phyloP scores from a whole-genome alignment of 148 eudicot species.

The Polygonum aviculare region DNA sequence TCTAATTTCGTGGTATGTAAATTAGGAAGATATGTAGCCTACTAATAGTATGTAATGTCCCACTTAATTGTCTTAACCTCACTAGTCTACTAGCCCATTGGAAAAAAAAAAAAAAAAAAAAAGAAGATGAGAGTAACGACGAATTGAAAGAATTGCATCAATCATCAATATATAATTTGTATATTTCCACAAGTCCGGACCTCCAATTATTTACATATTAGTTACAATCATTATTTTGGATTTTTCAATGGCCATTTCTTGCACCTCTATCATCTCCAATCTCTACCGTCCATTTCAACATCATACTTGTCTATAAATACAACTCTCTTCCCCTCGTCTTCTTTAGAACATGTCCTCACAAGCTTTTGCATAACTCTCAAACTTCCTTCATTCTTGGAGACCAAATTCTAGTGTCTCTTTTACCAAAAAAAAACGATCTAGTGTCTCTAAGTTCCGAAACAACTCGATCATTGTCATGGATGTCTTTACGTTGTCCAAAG shows the following conservation, averaged over 20 bases:
- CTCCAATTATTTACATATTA: background rate
- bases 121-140: background rate
- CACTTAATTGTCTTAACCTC: background rate
- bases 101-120: background rate
- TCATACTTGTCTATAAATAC: background rate
- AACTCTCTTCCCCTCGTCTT: background rate
- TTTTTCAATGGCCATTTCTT: background rate
- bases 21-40: background rate
- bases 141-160: background rate
- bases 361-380: background rate
- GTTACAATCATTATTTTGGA: background rate
- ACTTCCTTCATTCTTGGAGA: background rate
- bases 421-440: background rate
- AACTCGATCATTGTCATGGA: slow-evolving; percentile 4
- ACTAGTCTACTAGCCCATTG: background rate
- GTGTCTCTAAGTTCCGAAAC: background rate
- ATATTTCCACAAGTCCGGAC: background rate
- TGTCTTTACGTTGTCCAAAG: slow-evolving; percentile 6
- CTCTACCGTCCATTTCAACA: background rate
- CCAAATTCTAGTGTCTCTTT: background rate
- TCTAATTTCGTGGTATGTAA: background rate
- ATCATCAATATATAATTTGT: background rate
- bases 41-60: background rate
- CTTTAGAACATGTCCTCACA: slow-evolving; percentile 1
- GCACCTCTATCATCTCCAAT: background rate